Conservation (phyloP, 352 stramenopile genomes). For the Phytophthora tentaculata region DNA sequence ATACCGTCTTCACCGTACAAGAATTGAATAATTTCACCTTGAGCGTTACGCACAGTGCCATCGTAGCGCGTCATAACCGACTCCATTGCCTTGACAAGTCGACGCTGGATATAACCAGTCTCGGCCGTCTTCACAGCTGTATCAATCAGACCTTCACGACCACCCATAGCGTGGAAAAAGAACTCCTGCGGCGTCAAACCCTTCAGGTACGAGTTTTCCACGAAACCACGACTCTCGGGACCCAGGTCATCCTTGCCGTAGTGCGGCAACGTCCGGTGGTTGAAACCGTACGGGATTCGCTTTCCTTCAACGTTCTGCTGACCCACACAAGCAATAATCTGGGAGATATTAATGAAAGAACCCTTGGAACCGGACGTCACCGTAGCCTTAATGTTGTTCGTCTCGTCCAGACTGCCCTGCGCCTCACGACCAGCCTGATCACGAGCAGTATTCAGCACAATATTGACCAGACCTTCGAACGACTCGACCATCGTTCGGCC, state of each 20-base stretch:
- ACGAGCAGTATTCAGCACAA: conserved; percentile 91
- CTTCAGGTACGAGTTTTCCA: conserved; percentile 99
- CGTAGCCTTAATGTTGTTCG: conserved; percentile 99
- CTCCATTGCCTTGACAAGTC: conserved; percentile 99
- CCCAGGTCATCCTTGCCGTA: conserved; percentile 98
- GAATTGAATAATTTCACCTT: conserved; percentile 90
- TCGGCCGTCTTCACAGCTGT: conserved; percentile 99
- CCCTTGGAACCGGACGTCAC: conserved; percentile 99
- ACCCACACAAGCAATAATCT: conserved; percentile 99
- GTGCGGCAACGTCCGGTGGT: conserved; percentile 96
- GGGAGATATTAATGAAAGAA: conserved; percentile 99
- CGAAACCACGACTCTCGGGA: conserved; percentile 98
- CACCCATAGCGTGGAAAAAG: conserved; percentile 99
- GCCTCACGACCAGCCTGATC: conserved; percentile 86
- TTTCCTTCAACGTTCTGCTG: conserved; percentile 99
- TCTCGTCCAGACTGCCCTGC: conserved; percentile 91
- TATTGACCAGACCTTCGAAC: conserved; percentile 99
- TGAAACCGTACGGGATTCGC: conserved; percentile 97
- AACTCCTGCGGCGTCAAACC: conserved; percentile 96
- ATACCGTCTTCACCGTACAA: conserved; percentile 98
- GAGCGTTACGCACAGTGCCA: conserved; percentile 97
- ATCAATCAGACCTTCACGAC: conserved; percentile 99
- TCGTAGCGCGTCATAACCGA: conserved; percentile 99
- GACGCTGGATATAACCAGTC: conserved; percentile 99
- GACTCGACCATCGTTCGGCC: conserved; percentile 99